Percentiles rank a stretch among this genome's conserved stretches.
phyloP scores from a whole-genome alignment of 2,329 filamentous ascomycete species.

The Aotearoamyces nothofagi region DNA sequence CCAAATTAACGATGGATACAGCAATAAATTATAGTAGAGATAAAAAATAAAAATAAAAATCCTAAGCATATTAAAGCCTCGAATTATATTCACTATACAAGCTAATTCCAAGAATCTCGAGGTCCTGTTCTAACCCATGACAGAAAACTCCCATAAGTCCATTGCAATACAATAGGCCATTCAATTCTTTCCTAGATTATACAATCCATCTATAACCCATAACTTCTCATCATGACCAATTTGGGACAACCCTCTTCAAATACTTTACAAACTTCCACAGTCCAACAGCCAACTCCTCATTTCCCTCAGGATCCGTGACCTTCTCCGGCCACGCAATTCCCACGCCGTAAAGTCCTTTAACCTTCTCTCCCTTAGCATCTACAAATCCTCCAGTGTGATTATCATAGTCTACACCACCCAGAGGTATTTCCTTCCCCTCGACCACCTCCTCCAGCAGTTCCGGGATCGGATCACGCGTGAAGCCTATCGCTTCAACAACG shows the following conservation, averaged over 20 bases:
- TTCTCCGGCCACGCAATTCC: constrained; percentile 49
- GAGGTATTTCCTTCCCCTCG: constrained; percentile 6
- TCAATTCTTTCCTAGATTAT: too few relatives aligned
- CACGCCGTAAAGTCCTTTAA: constrained; percentile 41
- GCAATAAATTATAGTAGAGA: too few relatives aligned
- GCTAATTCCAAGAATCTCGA: too few relatives aligned
- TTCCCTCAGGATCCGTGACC: constrained; percentile 43
- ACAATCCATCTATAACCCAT: too few relatives aligned
- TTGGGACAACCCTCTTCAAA: constrained; percentile 35
- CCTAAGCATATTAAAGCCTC: too few relatives aligned
- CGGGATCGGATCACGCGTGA: constrained; percentile 33
- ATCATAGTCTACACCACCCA: constrained; percentile 19
- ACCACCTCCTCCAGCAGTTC: constrained; percentile 22
- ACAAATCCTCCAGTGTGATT: constrained; percentile 28
- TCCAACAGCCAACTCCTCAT: constrained; percentile 45
- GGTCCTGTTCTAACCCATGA: too few relatives aligned
- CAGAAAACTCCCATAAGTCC: too few relatives aligned
- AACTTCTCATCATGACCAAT: constrained; percentile 23
- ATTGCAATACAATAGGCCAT: too few relatives aligned
- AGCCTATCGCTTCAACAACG: constrained; percentile 45
- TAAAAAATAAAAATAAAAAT: too few relatives aligned
- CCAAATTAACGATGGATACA: too few relatives aligned
- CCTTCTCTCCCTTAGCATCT: constrained; percentile 23
- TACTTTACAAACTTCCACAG: constrained; percentile 54
- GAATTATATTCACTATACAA: too few relatives aligned